Evolutionary conservation across 2,329 filamentous ascomycete genomes (phyloP), one percentile per base, ranked within the genome.

Genomic region (Endothia cerciana): DNA sequence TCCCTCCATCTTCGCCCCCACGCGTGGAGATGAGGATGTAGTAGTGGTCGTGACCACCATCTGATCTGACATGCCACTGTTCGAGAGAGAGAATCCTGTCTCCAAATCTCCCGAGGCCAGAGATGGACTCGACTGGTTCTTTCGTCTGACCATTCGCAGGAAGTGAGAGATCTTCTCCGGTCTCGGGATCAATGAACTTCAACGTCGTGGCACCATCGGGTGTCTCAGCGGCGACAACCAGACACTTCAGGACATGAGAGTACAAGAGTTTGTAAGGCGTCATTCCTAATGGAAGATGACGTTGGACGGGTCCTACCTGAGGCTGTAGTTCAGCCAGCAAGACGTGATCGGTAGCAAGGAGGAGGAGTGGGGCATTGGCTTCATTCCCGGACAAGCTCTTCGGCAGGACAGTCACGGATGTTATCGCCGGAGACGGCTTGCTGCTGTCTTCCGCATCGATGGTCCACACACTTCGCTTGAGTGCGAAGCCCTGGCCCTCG

Each of bases 31-130:
- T 82, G 17, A 92, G 80, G 40, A 92, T 79, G 72, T 88, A 90
- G 1, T 85, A 81, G 75, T 89, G 90, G 0, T 77, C 81, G 64
- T 59, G 57, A 4, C 83, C 85, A n/a, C 80, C 81, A 45, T 85
- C 81, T 64, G 85, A 85, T 40, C 79, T 77, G 68, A 85, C 87
- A 5, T 80, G 74, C 91, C 91, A 93, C 68, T 91, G 87, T 1
- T 83, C 75, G 8, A 93, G 74, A 1, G 85, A 82, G 53, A 86
- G 80, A 1, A 93, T 84, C 47, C 81, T 82, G 68, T 91, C 88
- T 0, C 84, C 84, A 0, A 76, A 69, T 55, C 85, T 81, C 1
- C 85, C 85, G 19, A 93, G 78, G 3, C 84, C 83, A 19, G 80
- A 82, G 38, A 89, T 83, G 65, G 83, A 85, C 1, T 82, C 77